Evolutionary conservation across 2,329 filamentous ascomycete genomes (phyloP).

Genomic region (Alternaria viburni): DNA sequence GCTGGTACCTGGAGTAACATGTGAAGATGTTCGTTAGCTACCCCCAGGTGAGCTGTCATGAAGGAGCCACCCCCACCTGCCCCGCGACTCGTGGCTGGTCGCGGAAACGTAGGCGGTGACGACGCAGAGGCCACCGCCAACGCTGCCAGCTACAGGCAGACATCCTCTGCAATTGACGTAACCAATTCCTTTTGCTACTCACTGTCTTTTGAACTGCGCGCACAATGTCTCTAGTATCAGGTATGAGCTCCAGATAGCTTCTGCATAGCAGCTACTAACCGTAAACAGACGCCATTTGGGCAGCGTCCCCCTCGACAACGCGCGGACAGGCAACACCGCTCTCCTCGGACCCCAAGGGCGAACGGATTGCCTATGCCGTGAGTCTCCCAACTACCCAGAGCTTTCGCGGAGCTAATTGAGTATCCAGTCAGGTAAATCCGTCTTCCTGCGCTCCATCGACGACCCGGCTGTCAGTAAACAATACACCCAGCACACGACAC

Average conservation of each 20-base stretch:
- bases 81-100: constrained; percentile 9
- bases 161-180: not conserved
- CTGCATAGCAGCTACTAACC: constrained; percentile 4
- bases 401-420: constrained; percentile 8
- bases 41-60: not conserved
- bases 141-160: constrained; percentile 33
- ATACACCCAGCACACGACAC: constrained; percentile 87
- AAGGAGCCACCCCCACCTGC: constrained; percentile 13
- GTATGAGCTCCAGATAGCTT: constrained; percentile 10
- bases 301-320: constrained; percentile 80
- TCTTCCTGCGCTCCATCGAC: constrained; percentile 95
- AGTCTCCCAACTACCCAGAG: not conserved
- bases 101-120: constrained; percentile 14
- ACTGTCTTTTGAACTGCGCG: not conserved
- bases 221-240: constrained; percentile 26
- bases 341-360: constrained; percentile 84
- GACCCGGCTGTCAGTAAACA: constrained; percentile 83
- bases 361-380: constrained; percentile 93
- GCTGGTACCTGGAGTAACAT: not conserved
- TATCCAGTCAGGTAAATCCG: constrained; percentile 85
- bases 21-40: not conserved
- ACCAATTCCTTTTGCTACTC: not conserved
- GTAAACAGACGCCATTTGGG: constrained; percentile 72
- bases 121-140: constrained; percentile 7
- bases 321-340: constrained; percentile 89